A percentile compares a stretch with the other conserved stretches of the same genome.
phyloP scores from a whole-genome alignment of 1,139 yeast species.

The Yamadazyma kanchanaburiensis region DNA sequence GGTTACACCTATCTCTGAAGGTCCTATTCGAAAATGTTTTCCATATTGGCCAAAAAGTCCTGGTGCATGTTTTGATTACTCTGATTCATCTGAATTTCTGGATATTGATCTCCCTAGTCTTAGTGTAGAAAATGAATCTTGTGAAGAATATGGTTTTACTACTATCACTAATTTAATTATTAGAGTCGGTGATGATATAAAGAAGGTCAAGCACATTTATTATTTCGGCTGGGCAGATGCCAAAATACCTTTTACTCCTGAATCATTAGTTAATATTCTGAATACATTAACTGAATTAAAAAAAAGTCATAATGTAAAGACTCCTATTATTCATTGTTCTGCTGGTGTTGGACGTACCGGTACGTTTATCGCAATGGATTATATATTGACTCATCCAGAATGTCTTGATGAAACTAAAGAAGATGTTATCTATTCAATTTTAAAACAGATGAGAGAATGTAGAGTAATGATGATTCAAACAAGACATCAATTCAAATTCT shows the following conservation, averaged over 20 bases:
- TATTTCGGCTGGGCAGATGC: conserved; percentile 60
- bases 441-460: conserved; percentile 46
- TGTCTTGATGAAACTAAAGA: conserved; percentile 12
- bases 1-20: conserved; percentile 80
- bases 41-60: conserved; percentile 64
- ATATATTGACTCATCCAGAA: conserved; percentile 32
- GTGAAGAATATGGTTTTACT: conserved; percentile 16
- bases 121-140: conserved; percentile 16
- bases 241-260: conserved; percentile 40
- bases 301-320: conserved; percentile 11
- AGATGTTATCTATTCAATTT: conserved; percentile 32
- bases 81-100: conserved; percentile 14
- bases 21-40: conserved; percentile 59
- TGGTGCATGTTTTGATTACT: conserved; percentile 18
- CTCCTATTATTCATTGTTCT: conserved; percentile 67
- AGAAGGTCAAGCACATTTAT: conserved; percentile 49
- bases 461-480: conserved; percentile 73
- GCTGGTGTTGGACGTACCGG: conserved; percentile 89
- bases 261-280: conserved; percentile 34
- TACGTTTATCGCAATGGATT: conserved; percentile 69
- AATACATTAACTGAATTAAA: conserved; percentile 17
- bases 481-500: conserved; percentile 49
- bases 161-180: conserved; percentile 28
- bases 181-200: conserved; percentile 18
- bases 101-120: conserved; percentile 10